Percentiles rank a stretch among this genome's conserved stretches.
Conservation (phyloP, 2,329 filamentous ascomycete species). For the Knufia petricola region DNA sequence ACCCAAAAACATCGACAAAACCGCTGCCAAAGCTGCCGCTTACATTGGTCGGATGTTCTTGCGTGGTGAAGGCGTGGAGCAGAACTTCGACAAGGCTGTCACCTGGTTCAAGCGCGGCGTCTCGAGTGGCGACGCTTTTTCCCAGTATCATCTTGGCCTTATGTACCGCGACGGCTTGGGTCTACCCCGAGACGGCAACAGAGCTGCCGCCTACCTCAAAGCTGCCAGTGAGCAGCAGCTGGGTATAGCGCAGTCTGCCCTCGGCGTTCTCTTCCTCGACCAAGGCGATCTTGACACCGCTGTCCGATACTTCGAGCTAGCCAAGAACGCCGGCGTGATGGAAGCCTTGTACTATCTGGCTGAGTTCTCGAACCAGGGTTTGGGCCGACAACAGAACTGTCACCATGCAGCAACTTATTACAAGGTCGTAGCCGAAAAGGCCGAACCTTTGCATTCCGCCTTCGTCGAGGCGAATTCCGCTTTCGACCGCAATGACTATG, state of each 20-base stretch:
- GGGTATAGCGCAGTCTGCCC: constrained; percentile 67
- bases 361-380: constrained; percentile 71
- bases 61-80: constrained; percentile 72
- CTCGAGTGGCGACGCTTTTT: constrained; percentile 65
- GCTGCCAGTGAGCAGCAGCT: constrained; percentile 74
- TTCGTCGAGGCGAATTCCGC: constrained; percentile 77
- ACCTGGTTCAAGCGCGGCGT: constrained; percentile 78
- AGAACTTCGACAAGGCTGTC: constrained; percentile 65
- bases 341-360: constrained; percentile 89
- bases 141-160: constrained; percentile 72
- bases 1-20: constrained; percentile 62
- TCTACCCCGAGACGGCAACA: constrained; percentile 57
- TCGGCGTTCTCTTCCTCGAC: constrained; percentile 77
- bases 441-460: constrained; percentile 63
- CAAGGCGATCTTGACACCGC: constrained; percentile 76
- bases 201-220: constrained; percentile 67
- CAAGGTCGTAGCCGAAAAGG: constrained; percentile 65
- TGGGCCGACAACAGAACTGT: constrained; percentile 72
- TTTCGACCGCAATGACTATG: constrained; percentile 67
- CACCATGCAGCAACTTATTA: constrained; percentile 71
- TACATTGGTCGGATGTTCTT: constrained; percentile 84
- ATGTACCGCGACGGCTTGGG: constrained; percentile 76
- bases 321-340: constrained; percentile 70
- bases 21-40: constrained; percentile 73
- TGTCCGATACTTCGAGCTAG: constrained; percentile 78